Conservation (phyloP, 768 basidiomycete genomes). For the Tremella fuciformis region DNA sequence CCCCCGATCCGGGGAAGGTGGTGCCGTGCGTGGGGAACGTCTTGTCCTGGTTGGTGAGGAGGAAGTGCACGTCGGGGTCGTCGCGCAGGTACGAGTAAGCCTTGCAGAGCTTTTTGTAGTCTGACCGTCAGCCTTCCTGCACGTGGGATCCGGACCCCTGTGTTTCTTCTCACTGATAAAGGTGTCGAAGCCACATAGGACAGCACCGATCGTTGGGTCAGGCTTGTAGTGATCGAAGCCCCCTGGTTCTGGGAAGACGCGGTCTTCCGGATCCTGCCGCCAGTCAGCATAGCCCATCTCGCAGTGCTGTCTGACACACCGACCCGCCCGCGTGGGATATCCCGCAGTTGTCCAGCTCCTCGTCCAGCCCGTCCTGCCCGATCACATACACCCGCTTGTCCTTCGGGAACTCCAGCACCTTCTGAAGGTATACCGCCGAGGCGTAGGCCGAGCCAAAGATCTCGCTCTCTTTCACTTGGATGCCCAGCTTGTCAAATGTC, state of each 20-base stretch:
- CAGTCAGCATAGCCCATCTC: not conserved
- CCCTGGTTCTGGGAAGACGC: slow-evolving; percentile 69
- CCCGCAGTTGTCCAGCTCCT: slow-evolving; percentile 86
- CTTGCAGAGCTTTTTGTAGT: slow-evolving; percentile 91
- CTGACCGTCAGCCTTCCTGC: slow-evolving; percentile 15
- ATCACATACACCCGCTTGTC: slow-evolving; percentile 94
- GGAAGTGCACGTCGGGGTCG: slow-evolving; percentile 75
- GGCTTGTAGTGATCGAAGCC: slow-evolving; percentile 60
- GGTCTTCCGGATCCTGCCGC: slow-evolving; percentile 84
- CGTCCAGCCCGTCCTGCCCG: slow-evolving; percentile 85
- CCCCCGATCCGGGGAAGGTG: slow-evolving; percentile 70
- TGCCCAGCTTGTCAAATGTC: slow-evolving; percentile 86
- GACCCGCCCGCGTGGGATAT: slow-evolving; percentile 77
- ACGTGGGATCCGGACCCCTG: too few relatives aligned
- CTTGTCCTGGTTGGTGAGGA: slow-evolving; percentile 88
- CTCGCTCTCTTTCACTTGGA: slow-evolving; percentile 81
- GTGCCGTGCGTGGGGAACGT: slow-evolving; percentile 73
- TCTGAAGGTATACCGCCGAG: slow-evolving; percentile 77
- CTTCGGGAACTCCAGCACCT: slow-evolving; percentile 81
- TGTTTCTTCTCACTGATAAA: slow-evolving; percentile 59
- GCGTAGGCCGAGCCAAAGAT: slow-evolving; percentile 94
- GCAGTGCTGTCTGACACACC: slow-evolving; percentile 52
- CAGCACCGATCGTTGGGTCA: slow-evolving; percentile 81
- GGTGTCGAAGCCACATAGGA: slow-evolving; percentile 88
- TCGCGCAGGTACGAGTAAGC: slow-evolving; percentile 83